Evolutionary conservation across 1,139 yeast genomes (phyloP), one percentile per base, ranked within the genome.

Genomic region (Chernovozyma sophiae-reginae): DNA sequence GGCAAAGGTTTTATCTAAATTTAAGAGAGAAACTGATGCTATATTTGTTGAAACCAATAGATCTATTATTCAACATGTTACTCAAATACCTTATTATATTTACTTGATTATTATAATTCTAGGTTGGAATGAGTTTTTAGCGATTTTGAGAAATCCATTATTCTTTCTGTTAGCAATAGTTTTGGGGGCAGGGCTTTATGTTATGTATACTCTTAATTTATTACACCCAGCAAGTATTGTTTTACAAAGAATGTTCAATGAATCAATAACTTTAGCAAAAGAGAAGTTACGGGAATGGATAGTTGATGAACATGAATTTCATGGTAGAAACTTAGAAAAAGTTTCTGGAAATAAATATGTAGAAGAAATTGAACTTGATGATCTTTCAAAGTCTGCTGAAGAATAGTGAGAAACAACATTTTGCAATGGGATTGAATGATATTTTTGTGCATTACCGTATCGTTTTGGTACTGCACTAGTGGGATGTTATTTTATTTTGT

Each of bases 41-140:
- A 72, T 82, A 34, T 92, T 80, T 46, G 71, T 92, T 35, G 97
- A 92, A 53, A 86, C 96, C 16, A 86, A 82, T 53, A 72, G 95
- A 42, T 80, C 92, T 4, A 74, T 83, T 40, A 72, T 84, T 25
- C 80, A 78, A 41, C 80, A 79, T 38, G 74, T 77, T 11, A 78
- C 96, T 1, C 82, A 83, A 43, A 82, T 92, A 41, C 98, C 98
- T 4, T 68, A 81, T 49, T 94, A 84, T 66, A 77, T 92, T 42
- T 87, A 86, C 59, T 64, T 79, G 17, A 56, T 92, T 6, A 66
- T 92, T 18, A 59, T 84, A 3, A 79, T 86, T 6, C 68, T 92
- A 24, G 98, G 98, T 12, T 92, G 97, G 97, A 90, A 90, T 59
- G 97, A 94, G 67, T 84, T 92, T 49, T 77, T 89, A 84, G 84